Conservation (phyloP, 1,284 basidiomycete species). For the Lentinula novae-zelandiae region DNA sequence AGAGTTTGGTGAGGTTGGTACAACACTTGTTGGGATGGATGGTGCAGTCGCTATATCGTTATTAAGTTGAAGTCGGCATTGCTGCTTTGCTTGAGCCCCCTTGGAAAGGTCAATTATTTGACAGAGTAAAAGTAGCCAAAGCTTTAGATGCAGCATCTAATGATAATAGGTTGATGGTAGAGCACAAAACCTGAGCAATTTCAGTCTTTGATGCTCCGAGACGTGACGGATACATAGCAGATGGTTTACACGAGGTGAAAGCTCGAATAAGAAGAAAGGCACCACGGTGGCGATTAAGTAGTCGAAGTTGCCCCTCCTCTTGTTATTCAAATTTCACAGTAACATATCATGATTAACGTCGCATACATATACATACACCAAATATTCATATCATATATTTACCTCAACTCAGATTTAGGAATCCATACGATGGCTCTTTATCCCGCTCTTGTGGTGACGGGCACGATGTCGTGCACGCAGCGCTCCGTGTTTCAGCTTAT, state of each 20-base stretch:
- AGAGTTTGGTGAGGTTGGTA: constrained; percentile 6
- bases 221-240: background rate
- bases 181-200: background rate
- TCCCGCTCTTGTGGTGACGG: background rate
- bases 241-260: constrained; percentile 11
- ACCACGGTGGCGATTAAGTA: background rate
- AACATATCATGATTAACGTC: background rate
- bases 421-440: background rate
- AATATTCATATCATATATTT: background rate
- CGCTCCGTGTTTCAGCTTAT: constrained; percentile 12
- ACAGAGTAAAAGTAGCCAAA: constrained; percentile 8
- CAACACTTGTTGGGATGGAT: constrained; percentile 2
- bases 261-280: background rate
- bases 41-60: constrained; percentile 6
- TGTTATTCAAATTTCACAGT: too few species aligned
- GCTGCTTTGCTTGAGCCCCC: constrained; percentile 10
- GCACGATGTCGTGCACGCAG: background rate
- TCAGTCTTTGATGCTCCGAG: background rate
- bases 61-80: constrained; percentile 22
- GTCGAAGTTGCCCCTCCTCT: too few species aligned
- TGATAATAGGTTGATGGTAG: background rate
- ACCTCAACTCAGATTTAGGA: background rate
- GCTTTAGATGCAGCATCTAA: constrained; percentile 3
- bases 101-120: background rate
- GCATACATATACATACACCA: background rate